phyloP scores from a whole-genome alignment of 768 basidiomycete genomes.

The Mycena crocata region DNA sequence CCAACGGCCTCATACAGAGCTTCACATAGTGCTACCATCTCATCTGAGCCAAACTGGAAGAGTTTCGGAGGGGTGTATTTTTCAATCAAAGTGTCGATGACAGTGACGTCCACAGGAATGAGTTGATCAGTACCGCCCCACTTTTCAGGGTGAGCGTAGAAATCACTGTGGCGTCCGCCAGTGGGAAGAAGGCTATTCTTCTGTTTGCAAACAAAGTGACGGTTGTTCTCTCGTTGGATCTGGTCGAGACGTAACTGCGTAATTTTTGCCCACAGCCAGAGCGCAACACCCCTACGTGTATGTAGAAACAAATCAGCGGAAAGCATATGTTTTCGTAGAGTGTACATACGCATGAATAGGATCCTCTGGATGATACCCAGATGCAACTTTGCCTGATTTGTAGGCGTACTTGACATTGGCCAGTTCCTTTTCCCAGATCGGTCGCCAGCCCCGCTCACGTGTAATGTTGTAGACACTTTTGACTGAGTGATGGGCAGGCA shows the following conservation, averaged over 20 bases:
- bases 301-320: not conserved
- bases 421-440: slow-evolving; percentile 42
- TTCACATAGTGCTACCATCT: slow-evolving; percentile 28
- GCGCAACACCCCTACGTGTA: slow-evolving; percentile 30
- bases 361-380: slow-evolving; percentile 36
- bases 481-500: slow-evolving; percentile 38
- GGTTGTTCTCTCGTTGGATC: slow-evolving; percentile 32
- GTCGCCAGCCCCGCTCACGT: slow-evolving; percentile 42
- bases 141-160: slow-evolving; percentile 36
- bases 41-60: slow-evolving; percentile 37
- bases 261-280: slow-evolving; percentile 41
- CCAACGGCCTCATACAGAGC: slow-evolving; percentile 30
- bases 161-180: slow-evolving; percentile 37
- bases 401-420: slow-evolving; percentile 39
- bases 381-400: slow-evolving; percentile 27
- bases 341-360: slow-evolving; percentile 37
- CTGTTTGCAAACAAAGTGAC: slow-evolving; percentile 37
- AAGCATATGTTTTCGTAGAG: too few relatives aligned
- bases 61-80: slow-evolving; percentile 33
- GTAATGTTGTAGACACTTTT: slow-evolving; percentile 46
- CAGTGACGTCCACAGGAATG: slow-evolving; percentile 31
- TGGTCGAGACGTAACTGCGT: slow-evolving; percentile 37
- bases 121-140: slow-evolving; percentile 32
- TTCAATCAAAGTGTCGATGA: slow-evolving; percentile 33
- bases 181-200: slow-evolving; percentile 37